phyloP scores from a whole-genome alignment of 2,329 filamentous ascomycete species.

The Graphiopsis chlorocephala region DNA sequence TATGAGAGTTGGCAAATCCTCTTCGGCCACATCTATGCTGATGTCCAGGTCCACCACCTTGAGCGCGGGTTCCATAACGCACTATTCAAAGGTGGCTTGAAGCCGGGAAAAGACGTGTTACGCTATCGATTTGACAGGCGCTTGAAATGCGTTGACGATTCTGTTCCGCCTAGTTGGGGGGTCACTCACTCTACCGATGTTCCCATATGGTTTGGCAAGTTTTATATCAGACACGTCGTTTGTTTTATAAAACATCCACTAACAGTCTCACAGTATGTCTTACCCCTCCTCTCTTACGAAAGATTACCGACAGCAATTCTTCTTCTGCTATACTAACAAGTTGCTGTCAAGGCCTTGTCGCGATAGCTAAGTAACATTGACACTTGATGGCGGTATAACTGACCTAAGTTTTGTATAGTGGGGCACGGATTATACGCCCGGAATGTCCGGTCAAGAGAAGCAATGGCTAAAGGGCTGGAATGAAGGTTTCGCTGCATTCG shows the following conservation, averaged over 20 bases:
- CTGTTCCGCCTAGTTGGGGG: slow-evolving; percentile 48
- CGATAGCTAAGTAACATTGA: too few species aligned
- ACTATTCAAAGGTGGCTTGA: slow-evolving; percentile 40
- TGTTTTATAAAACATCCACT: too few species aligned
- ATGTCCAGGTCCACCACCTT: slow-evolving; percentile 55
- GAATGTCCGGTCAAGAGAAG: slow-evolving; percentile 46
- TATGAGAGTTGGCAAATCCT: slow-evolving; percentile 50
- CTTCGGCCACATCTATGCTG: slow-evolving; percentile 56
- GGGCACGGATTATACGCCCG: slow-evolving; percentile 44
- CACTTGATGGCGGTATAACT: too few species aligned
- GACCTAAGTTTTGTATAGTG: too few species aligned
- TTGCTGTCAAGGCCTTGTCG: too few species aligned
- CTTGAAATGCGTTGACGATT: slow-evolving; percentile 44
- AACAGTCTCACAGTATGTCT: too few species aligned
- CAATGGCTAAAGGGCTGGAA: slow-evolving; percentile 40
- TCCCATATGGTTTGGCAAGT: slow-evolving; percentile 56
- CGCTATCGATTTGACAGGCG: slow-evolving; percentile 57
- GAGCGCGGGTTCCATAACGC: slow-evolving; percentile 51
- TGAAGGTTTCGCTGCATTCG: slow-evolving; percentile 39
- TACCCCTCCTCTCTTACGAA: too few species aligned
- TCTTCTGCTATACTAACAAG: too few species aligned
- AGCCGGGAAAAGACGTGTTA: slow-evolving; percentile 45
- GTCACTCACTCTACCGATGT: slow-evolving; percentile 56
- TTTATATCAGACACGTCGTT: too few species aligned
- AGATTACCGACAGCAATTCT: too few species aligned